Percentiles rank a stretch among this genome's conserved stretches.
Conservation (phyloP, 176 grass and related monocot species). For the Puya raimondii region DNA sequence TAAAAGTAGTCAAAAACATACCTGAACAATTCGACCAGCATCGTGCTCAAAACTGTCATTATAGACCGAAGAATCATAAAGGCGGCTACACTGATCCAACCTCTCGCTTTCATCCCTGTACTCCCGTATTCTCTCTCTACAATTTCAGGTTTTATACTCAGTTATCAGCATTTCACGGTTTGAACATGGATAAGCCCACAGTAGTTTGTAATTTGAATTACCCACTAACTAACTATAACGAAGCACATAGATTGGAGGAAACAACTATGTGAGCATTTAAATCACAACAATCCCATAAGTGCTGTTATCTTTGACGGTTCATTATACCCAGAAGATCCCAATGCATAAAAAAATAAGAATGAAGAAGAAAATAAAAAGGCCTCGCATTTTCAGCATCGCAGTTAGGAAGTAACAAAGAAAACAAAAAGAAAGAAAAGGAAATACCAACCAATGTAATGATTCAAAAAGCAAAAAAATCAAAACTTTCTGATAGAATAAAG, state of each 20-base stretch:
- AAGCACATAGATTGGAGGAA: background rate
- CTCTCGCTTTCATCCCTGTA: constrained; percentile 48
- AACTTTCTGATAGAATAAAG: too few species aligned
- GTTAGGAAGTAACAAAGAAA: background rate
- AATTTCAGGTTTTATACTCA: constrained; percentile 18
- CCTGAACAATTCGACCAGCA: constrained; percentile 52
- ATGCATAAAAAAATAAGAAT: background rate
- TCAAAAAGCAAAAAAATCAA: too few species aligned
- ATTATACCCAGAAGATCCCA: background rate
- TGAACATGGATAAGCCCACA: background rate
- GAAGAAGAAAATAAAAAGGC: background rate
- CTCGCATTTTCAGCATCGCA: background rate
- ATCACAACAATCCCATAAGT: too few species aligned
- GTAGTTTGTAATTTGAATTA: background rate
- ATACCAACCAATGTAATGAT: too few species aligned
- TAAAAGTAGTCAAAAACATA: constrained; percentile 18
- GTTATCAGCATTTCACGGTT: background rate
- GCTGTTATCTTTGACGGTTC: background rate
- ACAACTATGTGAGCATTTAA: too few species aligned
- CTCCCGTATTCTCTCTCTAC: constrained; percentile 46
- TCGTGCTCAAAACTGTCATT: constrained; percentile 42
- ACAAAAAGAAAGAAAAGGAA: background rate
- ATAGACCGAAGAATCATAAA: constrained; percentile 41
- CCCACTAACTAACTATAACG: background rate
- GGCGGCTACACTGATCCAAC: constrained; percentile 44